Evolutionary conservation across 2,329 filamentous ascomycete genomes (phyloP).

Genomic region (Cryphonectria parasitica): DNA sequence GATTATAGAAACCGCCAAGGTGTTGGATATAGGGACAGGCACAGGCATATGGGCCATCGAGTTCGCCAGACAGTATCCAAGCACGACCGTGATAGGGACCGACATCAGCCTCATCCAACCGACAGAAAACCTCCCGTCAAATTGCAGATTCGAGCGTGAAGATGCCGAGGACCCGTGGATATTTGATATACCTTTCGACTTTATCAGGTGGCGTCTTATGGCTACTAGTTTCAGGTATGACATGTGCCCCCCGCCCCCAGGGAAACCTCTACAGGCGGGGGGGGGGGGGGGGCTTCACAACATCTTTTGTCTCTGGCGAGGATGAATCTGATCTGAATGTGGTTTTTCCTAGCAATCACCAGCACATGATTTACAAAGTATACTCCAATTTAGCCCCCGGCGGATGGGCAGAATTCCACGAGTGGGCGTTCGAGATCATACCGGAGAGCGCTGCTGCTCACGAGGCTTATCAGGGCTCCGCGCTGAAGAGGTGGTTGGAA

Average conservation of each 20-base stretch:
- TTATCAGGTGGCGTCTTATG: conserved; percentile 20
- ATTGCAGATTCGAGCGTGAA: conserved; percentile 18
- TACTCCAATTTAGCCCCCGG: conserved; percentile 8
- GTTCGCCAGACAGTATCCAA: conserved; percentile 22
- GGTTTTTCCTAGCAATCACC: neutral
- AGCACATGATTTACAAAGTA: conserved; percentile 2
- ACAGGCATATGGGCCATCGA: conserved; percentile 28
- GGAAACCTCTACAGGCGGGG: neutral
- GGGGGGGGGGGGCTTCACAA: too few species aligned
- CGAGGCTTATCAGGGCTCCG: neutral
- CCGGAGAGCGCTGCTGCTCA: conserved; percentile 5
- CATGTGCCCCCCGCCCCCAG: neutral
- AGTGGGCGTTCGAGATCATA: conserved; percentile 14
- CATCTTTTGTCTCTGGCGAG: neutral
- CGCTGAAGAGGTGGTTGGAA: conserved; percentile 8
- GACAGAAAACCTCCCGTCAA: conserved; percentile 14
- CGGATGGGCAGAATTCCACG: conserved; percentile 20
- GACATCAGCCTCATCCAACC: conserved; percentile 28
- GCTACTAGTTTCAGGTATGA: conserved; percentile 11
- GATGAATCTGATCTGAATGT: neutral
- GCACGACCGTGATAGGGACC: conserved; percentile 24
- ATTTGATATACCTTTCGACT: conserved; percentile 16
- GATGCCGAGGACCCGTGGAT: conserved; percentile 23
- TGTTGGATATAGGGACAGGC: conserved; percentile 23
- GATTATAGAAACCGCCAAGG: conserved; percentile 6